These are phyloP conservation scores for Elongisporangium anandrum DNA, from an alignment of 352 stramenopile genomes.

Conservation along the genomic window DNA sequence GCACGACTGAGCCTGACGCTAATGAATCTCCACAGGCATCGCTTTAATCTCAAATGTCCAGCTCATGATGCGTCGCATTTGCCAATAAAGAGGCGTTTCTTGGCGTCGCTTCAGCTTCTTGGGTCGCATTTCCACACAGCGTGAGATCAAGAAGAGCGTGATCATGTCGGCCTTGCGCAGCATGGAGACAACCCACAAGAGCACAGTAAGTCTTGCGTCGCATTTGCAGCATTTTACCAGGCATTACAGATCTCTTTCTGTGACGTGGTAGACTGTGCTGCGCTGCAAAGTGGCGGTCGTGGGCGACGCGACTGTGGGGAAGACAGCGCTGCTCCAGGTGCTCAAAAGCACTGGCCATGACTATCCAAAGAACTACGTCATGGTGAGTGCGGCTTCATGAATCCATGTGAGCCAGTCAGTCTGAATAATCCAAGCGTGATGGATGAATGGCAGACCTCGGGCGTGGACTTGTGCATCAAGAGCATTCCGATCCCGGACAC, in stretches of 20 bases:
- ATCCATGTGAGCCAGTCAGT: no score
- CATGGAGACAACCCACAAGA: slow-evolving; percentile 91
- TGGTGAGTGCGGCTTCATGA: slow-evolving; percentile 39
- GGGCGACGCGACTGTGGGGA: slow-evolving; percentile 87
- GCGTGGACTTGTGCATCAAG: slow-evolving; percentile 90
- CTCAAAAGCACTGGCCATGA: slow-evolving; percentile 90
- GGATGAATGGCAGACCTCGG: slow-evolving; percentile 81
- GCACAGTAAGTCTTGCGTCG: slow-evolving; percentile 33
- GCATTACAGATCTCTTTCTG: no score
- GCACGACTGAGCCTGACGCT: background rate
- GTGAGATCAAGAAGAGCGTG: no score
- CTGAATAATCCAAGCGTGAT: background rate
- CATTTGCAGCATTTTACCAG: no score
- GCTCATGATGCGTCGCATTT: background rate
- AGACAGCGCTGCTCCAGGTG: slow-evolving; percentile 88
- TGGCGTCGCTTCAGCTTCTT: slow-evolving; percentile 1
- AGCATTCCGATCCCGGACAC: slow-evolving; percentile 85
- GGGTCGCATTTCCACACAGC: background rate
- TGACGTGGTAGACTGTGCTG: slow-evolving; percentile 73
- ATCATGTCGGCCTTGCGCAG: slow-evolving; percentile 80
- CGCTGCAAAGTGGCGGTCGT: slow-evolving; percentile 90
- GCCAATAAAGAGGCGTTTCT: background rate
- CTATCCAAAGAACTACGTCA: slow-evolving; percentile 95
- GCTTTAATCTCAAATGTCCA: background rate
- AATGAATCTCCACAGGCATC: background rate